Conservation (phyloP, 2,329 filamentous ascomycete genomes). For the Pseudogymnoascus sp. region DNA sequence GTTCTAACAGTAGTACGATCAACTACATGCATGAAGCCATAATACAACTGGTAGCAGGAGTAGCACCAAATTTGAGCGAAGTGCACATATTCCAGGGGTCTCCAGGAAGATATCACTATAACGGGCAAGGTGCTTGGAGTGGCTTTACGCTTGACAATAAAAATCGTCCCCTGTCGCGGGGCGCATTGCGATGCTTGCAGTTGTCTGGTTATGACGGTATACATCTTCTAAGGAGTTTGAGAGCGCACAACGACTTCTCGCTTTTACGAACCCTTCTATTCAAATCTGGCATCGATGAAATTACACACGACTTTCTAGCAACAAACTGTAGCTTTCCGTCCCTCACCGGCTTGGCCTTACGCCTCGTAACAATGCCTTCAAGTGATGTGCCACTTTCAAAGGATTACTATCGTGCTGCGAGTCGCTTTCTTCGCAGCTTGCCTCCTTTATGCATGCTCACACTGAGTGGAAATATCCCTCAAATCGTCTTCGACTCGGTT, state of each 20-base stretch:
- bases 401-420: not conserved
- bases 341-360: not conserved
- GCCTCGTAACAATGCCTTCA: not conserved
- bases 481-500: constrained; percentile 5
- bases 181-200: not conserved
- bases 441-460: not conserved
- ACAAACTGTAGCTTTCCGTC: constrained; percentile 2
- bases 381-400: not conserved
- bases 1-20: too few species aligned
- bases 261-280: constrained; percentile 11
- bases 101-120: too few species aligned
- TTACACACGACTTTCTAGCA: not conserved
- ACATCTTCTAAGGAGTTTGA: not conserved
- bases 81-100: too few species aligned
- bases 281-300: not conserved
- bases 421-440: not conserved
- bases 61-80: too few species aligned
- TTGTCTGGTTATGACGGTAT: not conserved
- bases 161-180: not conserved
- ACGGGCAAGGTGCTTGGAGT: not conserved
- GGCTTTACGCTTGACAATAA: not conserved
- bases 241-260: constrained; percentile 7
- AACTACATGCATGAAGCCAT: too few species aligned
- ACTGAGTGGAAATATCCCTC: not conserved
- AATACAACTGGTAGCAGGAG: too few species aligned